phyloP scores from a whole-genome alignment of 106 monocot species.

The Allium sativum region DNA sequence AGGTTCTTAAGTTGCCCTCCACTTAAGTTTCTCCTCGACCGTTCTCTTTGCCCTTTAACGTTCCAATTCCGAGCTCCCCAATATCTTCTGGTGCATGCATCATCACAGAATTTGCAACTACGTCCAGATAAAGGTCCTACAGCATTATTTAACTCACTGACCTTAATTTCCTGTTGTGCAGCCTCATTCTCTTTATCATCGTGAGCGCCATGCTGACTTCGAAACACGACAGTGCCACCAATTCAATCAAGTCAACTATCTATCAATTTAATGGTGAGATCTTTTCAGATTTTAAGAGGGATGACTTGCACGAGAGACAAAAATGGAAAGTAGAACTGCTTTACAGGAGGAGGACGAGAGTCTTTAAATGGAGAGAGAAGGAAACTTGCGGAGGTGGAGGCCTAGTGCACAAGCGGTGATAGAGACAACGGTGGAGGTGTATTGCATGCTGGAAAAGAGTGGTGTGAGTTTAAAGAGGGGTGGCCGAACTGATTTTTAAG shows the following conservation, averaged over 20 bases:
- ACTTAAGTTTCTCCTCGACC: constrained; percentile 72
- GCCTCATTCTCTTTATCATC: constrained; percentile 8
- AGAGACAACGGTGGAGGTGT: too few relatives aligned
- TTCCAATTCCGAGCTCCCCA: constrained; percentile 75
- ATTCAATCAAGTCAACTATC: neutral
- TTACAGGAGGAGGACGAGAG: too few relatives aligned
- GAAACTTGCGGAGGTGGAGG: too few relatives aligned
- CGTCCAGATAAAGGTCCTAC: constrained; percentile 41
- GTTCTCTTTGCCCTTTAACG: constrained; percentile 61
- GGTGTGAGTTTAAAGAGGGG: too few relatives aligned
- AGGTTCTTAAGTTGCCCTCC: constrained; percentile 65
- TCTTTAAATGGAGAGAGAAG: too few relatives aligned
- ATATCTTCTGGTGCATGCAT: constrained; percentile 65
- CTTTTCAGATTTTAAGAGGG: too few relatives aligned
- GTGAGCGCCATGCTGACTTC: constrained; percentile 20
- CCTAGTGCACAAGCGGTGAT: too few relatives aligned
- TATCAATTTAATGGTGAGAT: too few relatives aligned
- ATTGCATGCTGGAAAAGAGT: too few relatives aligned
- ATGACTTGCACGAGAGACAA: too few relatives aligned
- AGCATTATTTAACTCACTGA: constrained; percentile 43
- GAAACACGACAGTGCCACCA: constrained; percentile 14
- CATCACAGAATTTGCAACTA: constrained; percentile 32
- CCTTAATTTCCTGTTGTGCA: constrained; percentile 22
- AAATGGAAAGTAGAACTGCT: too few relatives aligned
- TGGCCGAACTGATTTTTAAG: too few relatives aligned